Conservation (phyloP, 2,329 filamentous ascomycete genomes). For the Acephala macrosclerotiorum region DNA sequence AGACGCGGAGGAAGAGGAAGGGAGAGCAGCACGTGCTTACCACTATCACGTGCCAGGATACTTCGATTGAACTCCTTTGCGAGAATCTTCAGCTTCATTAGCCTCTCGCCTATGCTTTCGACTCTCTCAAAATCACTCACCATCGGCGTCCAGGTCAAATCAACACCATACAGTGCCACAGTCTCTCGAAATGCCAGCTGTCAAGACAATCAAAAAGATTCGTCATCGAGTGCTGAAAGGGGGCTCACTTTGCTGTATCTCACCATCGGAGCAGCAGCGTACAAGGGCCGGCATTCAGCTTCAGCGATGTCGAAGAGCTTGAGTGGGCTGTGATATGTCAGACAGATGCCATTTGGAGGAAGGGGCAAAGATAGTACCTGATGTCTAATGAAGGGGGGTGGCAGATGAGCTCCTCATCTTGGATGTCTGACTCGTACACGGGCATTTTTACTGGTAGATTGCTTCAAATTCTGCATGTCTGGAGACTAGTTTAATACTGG, state of each 20-base stretch:
- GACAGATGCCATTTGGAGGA: background rate
- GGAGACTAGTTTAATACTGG: background rate
- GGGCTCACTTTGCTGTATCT: conserved; percentile 61
- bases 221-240: background rate
- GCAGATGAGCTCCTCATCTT: conserved; percentile 1
- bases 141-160: conserved; percentile 77
- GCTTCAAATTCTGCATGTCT: background rate
- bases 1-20: background rate
- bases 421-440: background rate
- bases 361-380: background rate
- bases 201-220: conserved; percentile 20
- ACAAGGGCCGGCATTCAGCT: conserved; percentile 59
- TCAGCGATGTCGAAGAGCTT: conserved; percentile 65
- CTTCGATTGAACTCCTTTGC: conserved; percentile 74
- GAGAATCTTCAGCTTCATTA: conserved; percentile 52
- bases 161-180: conserved; percentile 68
- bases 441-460: background rate
- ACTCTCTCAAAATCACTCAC: conserved; percentile 36
- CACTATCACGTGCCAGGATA: conserved; percentile 64
- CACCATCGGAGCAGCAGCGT: conserved; percentile 73
- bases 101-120: background rate
- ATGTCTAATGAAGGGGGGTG: background rate
- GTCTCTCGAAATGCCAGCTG: conserved; percentile 75
- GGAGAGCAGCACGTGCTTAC: conserved; percentile 47
- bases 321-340: conserved; percentile 54